Conservation (phyloP, 768 basidiomycete genomes). For the Dictyophora rubrovolvata region DNA sequence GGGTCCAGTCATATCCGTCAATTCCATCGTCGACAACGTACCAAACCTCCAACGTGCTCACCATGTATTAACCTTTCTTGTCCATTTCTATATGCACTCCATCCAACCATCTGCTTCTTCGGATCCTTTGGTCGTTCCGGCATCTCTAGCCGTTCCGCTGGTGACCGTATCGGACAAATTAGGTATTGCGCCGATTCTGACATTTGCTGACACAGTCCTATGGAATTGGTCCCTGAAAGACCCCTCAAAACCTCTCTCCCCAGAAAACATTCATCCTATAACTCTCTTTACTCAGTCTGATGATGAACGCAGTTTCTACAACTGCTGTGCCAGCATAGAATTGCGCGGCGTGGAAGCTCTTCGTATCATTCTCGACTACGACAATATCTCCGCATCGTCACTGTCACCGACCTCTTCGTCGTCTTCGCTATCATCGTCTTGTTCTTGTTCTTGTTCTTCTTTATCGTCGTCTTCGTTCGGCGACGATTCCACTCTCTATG, state of each 20-base stretch:
- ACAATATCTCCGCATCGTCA: slow-evolving; percentile 42
- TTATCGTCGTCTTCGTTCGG: background rate
- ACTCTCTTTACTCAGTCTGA: slow-evolving; percentile 77
- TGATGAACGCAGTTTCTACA: slow-evolving; percentile 80
- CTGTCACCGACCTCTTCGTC: slow-evolving; percentile 44
- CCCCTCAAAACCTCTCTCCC: slow-evolving; percentile 45
- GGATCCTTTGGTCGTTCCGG: slow-evolving; percentile 51
- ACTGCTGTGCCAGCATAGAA: slow-evolving; percentile 75
- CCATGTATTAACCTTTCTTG: slow-evolving; percentile 78
- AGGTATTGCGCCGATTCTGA: slow-evolving; percentile 86
- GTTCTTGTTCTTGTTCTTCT: too few relatives aligned
- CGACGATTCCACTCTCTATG: background rate
- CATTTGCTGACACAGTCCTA: slow-evolving; percentile 91
- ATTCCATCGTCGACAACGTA: slow-evolving; percentile 40
- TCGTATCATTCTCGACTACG: slow-evolving; percentile 78
- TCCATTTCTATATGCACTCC: slow-evolving; percentile 87
- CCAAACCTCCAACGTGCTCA: slow-evolving; percentile 75
- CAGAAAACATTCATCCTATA: slow-evolving; percentile 64
- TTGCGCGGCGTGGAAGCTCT: slow-evolving; percentile 80
- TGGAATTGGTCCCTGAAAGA: slow-evolving; percentile 77
- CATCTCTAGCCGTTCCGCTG: slow-evolving; percentile 68
- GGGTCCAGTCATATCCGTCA: slow-evolving; percentile 64
- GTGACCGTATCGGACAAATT: slow-evolving; percentile 64
- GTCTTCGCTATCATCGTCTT: slow-evolving; percentile 33
- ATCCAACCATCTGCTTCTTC: slow-evolving; percentile 33